Evolutionary conservation across 208 protist species (phyloP).

Genomic region (Wallacemonas sp.): DNA sequence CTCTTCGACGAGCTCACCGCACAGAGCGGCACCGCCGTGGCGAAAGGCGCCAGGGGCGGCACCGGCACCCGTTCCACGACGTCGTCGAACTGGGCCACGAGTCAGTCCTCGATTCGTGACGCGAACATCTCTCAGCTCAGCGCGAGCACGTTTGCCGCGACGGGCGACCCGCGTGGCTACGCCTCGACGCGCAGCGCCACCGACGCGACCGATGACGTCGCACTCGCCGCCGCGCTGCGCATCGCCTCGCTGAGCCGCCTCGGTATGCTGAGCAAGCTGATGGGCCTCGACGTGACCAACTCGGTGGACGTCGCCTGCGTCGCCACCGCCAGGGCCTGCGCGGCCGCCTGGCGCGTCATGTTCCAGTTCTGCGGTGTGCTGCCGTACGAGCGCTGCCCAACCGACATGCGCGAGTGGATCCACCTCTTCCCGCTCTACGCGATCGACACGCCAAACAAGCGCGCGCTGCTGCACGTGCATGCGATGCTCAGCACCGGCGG

Average conservation of each 20-base stretch:
- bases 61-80: not conserved
- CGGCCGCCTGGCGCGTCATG: constrained; percentile 34
- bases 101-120: too few relatives aligned
- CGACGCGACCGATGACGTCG: constrained; percentile 44
- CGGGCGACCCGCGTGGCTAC: not conserved
- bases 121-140: not conserved
- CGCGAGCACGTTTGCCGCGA: constrained; percentile 10
- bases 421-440: constrained; percentile 56
- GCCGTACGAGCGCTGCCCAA: constrained; percentile 39
- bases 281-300: constrained; percentile 24
- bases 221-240: constrained; percentile 38
- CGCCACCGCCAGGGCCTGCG: constrained; percentile 16
- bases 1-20: constrained; percentile 9
- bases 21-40: not conserved
- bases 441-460: constrained; percentile 39
- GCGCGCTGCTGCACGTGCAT: constrained; percentile 43
- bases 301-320: not conserved
- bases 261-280: constrained; percentile 19
- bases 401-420: constrained; percentile 49
- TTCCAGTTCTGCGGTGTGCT: constrained; percentile 61
- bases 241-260: constrained; percentile 33
- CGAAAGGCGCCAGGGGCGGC: not conserved
- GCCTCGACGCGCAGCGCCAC: constrained; percentile 11
- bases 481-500: constrained; percentile 21
- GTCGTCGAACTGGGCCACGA: not conserved